phyloP scores from a whole-genome alignment of 257 asterid species.

The Knoxia roxburghii region DNA sequence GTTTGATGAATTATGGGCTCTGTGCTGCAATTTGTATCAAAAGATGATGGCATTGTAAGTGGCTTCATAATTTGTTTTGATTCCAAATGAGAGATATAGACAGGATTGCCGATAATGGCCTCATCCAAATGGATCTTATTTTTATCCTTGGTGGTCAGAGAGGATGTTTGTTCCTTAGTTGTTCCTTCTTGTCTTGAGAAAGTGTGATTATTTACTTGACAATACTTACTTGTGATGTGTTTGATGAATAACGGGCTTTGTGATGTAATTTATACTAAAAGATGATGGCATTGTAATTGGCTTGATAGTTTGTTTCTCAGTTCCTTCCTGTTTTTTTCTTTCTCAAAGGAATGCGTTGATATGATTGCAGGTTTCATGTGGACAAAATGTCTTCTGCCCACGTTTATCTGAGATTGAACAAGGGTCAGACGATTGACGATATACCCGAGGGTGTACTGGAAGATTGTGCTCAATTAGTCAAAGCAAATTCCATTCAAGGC shows the following conservation, averaged over 20 bases:
- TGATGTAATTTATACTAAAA: neutral
- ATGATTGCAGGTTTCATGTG: conserved; percentile 76
- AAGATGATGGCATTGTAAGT: neutral
- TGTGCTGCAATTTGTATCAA: neutral
- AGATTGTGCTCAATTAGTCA: conserved; percentile 94
- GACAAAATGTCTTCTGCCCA: conserved; percentile 99
- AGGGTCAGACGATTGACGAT: conserved; percentile 77
- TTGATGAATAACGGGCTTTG: neutral
- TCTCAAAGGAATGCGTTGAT: neutral
- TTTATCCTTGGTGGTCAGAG: neutral
- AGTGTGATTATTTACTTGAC: neutral
- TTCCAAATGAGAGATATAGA: neutral
- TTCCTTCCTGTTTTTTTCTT: neutral
- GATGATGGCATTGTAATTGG: neutral
- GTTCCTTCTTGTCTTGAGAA: no score
- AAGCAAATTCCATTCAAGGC: conserved; percentile 99
- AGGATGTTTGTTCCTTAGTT: neutral
- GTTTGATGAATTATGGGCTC: neutral
- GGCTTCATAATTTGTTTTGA: neutral
- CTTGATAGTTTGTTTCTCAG: neutral
- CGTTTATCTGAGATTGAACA: conserved; percentile 84
- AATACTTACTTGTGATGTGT: neutral
- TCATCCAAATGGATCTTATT: neutral
- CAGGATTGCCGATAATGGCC: neutral
- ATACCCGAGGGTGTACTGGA: conserved; percentile 87